Conservation (phyloP, 139 green algal genomes). For the Chlamydomonas sp. region DNA sequence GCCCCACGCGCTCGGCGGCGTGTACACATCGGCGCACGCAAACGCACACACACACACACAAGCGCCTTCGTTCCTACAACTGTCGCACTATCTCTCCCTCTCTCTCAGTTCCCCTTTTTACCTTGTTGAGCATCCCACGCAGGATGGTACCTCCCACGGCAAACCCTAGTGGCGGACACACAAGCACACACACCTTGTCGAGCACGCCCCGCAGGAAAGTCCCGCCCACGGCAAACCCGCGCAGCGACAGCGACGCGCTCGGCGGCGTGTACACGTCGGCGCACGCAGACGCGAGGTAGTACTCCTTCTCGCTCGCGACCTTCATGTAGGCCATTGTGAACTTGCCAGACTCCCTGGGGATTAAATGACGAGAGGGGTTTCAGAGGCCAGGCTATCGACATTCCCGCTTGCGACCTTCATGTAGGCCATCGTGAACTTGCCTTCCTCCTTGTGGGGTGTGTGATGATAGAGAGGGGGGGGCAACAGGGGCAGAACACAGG, state of each 20-base stretch:
- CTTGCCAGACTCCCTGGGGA: conserved; percentile 77
- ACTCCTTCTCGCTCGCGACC: conserved; percentile 76
- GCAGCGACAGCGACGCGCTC: conserved; percentile 63
- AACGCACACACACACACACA: no score
- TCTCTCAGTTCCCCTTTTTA: no score
- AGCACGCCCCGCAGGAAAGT: conserved; percentile 81
- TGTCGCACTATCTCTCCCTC: no score
- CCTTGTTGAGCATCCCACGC: no score
- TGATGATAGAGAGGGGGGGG: no score
- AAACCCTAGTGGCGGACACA: no score
- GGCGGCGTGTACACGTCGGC: conserved; percentile 82
- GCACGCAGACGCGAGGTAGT: conserved; percentile 77
- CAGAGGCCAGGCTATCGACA: neutral
- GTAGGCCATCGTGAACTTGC: conserved; percentile 84
- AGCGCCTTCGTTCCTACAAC: no score
- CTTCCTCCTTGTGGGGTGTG: no score
- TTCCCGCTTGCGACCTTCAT: conserved; percentile 57
- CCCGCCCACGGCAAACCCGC: conserved; percentile 63
- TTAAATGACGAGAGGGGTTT: no score
- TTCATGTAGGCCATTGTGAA: conserved; percentile 80
- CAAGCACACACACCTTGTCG: no score
- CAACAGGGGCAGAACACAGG: no score
- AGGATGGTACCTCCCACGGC: conserved; percentile 22
- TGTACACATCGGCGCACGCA: conserved; percentile 78
- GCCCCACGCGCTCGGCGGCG: conserved; percentile 63